These are phyloP conservation scores for Aspergillus arachidicola DNA, from an alignment of 2,329 filamentous ascomycete species.

Conservation along the genomic window DNA sequence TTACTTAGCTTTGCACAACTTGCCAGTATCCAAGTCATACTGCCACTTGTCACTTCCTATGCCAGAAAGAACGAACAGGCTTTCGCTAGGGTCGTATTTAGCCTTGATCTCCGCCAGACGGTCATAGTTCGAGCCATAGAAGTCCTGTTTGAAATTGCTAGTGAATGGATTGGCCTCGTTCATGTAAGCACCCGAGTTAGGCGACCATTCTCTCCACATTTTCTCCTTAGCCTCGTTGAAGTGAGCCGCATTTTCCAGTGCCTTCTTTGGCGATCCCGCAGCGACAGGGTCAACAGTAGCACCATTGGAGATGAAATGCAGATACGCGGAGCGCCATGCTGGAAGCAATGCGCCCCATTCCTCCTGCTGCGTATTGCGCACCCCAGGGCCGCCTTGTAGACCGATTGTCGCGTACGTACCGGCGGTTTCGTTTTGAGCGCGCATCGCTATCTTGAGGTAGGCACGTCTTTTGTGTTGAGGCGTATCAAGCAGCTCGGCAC, in stretches of 20 bases:
- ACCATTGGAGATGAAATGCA: constrained; percentile 32
- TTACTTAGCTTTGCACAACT: constrained; percentile 14
- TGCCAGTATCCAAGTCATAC: constrained; percentile 22
- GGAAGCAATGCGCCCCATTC: background rate
- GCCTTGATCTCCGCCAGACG: constrained; percentile 28
- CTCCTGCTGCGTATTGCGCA: background rate
- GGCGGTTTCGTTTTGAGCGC: constrained; percentile 21
- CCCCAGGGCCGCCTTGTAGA: constrained; percentile 7
- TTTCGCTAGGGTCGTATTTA: constrained; percentile 29
- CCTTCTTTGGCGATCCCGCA: background rate
- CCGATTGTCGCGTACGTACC: constrained; percentile 18
- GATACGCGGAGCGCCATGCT: constrained; percentile 38
- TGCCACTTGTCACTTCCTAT: constrained; percentile 26
- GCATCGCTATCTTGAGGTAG: constrained; percentile 15
- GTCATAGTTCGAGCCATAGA: constrained; percentile 32
- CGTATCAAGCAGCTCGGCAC: constrained; percentile 29
- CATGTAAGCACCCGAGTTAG: constrained; percentile 28
- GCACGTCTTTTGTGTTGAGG: constrained; percentile 5
- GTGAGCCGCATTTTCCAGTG: background rate
- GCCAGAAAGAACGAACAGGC: constrained; percentile 21
- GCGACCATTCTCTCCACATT: constrained; percentile 29
- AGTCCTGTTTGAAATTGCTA: constrained; percentile 24
- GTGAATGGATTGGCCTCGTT: constrained; percentile 26
- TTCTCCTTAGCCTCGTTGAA: constrained; percentile 22
- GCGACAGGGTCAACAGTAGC: constrained; percentile 16